These are phyloP conservation scores for Lagenidium sp. DNA, from an alignment of 352 stramenopile species.

Conservation along the genomic window DNA sequence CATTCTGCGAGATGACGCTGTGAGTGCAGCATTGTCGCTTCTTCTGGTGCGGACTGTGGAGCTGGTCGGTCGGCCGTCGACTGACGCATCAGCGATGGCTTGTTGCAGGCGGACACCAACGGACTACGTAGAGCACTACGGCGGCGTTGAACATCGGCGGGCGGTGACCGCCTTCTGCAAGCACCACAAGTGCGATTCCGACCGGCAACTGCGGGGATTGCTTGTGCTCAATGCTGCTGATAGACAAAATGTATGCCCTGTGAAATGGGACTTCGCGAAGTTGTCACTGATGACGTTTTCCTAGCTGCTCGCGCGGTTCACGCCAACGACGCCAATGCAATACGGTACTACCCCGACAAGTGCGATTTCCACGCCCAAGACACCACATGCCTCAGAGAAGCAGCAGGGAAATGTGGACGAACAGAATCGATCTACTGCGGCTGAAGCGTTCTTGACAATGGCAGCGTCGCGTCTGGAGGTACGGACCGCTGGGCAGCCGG, in stretches of 20 bases:
- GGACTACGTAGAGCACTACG: conserved; percentile 30
- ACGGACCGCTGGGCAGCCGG: too few relatives aligned
- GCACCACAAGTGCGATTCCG: conserved; percentile 39
- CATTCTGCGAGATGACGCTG: conserved; percentile 29
- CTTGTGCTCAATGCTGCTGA: conserved; percentile 23
- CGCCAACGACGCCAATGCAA: too few relatives aligned
- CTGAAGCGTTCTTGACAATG: too few relatives aligned
- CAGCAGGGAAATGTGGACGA: too few relatives aligned
- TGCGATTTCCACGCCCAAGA: too few relatives aligned
- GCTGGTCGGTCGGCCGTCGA: not conserved
- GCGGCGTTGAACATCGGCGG: conserved; percentile 19
- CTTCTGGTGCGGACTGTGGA: not conserved
- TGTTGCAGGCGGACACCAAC: conserved; percentile 4
- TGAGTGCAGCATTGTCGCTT: conserved; percentile 4
- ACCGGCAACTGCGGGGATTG: conserved; percentile 20
- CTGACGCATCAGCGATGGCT: not conserved
- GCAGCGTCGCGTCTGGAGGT: too few relatives aligned
- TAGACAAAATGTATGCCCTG: conserved; percentile 16
- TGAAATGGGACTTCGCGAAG: conserved; percentile 2
- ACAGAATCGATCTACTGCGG: too few relatives aligned
- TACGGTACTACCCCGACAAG: too few relatives aligned
- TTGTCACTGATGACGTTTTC: too few relatives aligned
- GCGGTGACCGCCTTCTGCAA: conserved; percentile 42
- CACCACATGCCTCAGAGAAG: too few relatives aligned
- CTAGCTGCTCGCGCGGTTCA: too few relatives aligned